Base-by-base conservation (phyloP, 1,284 basidiomycete genomes). In the Fomitopsis palustris region DNA sequence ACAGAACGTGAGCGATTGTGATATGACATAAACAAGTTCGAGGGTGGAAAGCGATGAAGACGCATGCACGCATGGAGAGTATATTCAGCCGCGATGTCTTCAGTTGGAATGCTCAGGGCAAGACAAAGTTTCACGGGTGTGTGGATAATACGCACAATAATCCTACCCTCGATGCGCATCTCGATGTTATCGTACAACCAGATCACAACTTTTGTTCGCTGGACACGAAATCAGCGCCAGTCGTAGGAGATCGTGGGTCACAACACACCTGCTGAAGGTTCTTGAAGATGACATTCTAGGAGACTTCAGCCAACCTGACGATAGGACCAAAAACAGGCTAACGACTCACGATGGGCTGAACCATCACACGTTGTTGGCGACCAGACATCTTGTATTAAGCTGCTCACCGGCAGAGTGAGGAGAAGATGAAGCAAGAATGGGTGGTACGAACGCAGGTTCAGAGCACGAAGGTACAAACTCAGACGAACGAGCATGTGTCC, bases 111-210 rank as follows among this genome's bases (percentile, higher is more conserved):
- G 64, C 69, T 74, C 65, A 71, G 73, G 68, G 67, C 65, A 62
- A 62, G 65, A 66, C 63, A 70, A n/a, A 61, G 64, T 64, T 64
- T 57, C 60, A 60, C 38, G 56, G 59, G 60, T 61, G 62, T 58
- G 45, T 54, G 27, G 25, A 57, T 57, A 57, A 63, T 65, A 88
- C 92, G 75, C 76, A 96, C 95, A 77, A 96, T 91, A 76, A 99
- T 98, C 76, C 87, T 86, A 58, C 96, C 97, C 77, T 99, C 96
- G 64, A 99, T 90, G 61, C 96, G 85, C 88, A 97, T 96, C 71
- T 98, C 95, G 63, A 89, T 84, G 75, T 98, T 98, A 74, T 99
- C 97, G 72, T 96, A 99, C 61, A 99, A 78, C 97, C 97, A 99
- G 69, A 99, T 87, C 31, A 88, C 83, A 41, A 98, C 90, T 76